Evolutionary conservation across 2,329 filamentous ascomycete species (phyloP).

Genomic region (Exophiala calicioides): DNA sequence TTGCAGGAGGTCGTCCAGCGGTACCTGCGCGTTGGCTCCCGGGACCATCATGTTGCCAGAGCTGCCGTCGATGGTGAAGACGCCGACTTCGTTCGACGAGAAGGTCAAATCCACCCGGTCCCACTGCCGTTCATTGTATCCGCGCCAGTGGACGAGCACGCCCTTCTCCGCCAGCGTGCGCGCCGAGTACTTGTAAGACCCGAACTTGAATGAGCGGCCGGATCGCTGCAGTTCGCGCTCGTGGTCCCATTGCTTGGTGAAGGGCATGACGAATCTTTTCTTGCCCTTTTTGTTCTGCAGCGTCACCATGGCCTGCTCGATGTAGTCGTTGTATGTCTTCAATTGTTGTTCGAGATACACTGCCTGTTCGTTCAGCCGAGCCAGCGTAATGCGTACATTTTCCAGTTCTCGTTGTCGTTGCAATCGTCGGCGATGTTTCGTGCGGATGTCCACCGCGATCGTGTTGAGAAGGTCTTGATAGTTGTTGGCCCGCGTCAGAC

Average conservation of each 20-base stretch:
- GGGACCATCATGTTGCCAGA: slow-evolving; percentile 94
- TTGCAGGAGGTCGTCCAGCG: slow-evolving; percentile 90
- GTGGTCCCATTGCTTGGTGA: slow-evolving; percentile 98
- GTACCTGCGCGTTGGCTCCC: slow-evolving; percentile 82
- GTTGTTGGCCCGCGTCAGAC: slow-evolving; percentile 81
- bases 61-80: slow-evolving; percentile 89
- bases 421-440: slow-evolving; percentile 89
- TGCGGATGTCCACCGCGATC: slow-evolving; percentile 93
- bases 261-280: slow-evolving; percentile 90
- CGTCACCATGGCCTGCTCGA: slow-evolving; percentile 96
- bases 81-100: slow-evolving; percentile 86
- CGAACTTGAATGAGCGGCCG: slow-evolving; percentile 94
- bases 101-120: slow-evolving; percentile 93
- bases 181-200: slow-evolving; percentile 95
- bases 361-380: slow-evolving; percentile 62
- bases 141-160: slow-evolving; percentile 87
- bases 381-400: slow-evolving; percentile 49
- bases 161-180: slow-evolving; percentile 88
- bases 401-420: slow-evolving; percentile 91
- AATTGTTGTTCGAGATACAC: slow-evolving; percentile 91
- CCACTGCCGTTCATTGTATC: slow-evolving; percentile 79
- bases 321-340: slow-evolving; percentile 98
- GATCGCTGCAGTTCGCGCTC: slow-evolving; percentile 91
- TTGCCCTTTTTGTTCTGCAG: slow-evolving; percentile 96
- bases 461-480: slow-evolving; percentile 98